A percentile compares a stretch with the other conserved stretches of the same genome.
Conservation (phyloP, 371 early-diverging fungal species). For the Rhizopus sp. region DNA sequence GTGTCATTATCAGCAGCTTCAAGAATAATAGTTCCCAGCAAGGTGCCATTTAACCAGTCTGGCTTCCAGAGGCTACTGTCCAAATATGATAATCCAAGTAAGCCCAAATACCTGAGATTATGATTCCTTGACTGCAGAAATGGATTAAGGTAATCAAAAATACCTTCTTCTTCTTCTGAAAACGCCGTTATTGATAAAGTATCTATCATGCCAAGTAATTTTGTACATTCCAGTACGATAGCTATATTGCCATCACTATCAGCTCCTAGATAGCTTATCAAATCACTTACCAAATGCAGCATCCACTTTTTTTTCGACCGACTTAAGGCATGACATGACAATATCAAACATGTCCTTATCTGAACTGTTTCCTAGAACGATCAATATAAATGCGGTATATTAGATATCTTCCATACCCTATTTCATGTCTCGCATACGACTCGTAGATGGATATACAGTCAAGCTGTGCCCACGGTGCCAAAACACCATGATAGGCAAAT, state of each 20-base stretch:
- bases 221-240: slow-evolving; percentile 45
- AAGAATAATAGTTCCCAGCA: slow-evolving; percentile 15
- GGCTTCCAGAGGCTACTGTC: slow-evolving; percentile 36
- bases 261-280: not conserved
- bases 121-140: slow-evolving; percentile 42
- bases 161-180: slow-evolving; percentile 12
- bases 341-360: slow-evolving; percentile 30
- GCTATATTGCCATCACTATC: slow-evolving; percentile 20
- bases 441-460: slow-evolving; percentile 37
- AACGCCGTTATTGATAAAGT: slow-evolving; percentile 1
- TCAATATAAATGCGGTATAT: not conserved
- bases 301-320: slow-evolving; percentile 46
- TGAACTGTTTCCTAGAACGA: slow-evolving; percentile 16
- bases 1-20: slow-evolving; percentile 27
- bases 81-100: slow-evolving; percentile 27
- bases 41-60: slow-evolving; percentile 30
- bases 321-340: slow-evolving; percentile 28
- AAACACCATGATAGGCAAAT: slow-evolving; percentile 53
- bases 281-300: slow-evolving; percentile 48
- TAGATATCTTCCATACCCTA: slow-evolving; percentile 31
- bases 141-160: slow-evolving; percentile 28
- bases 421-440: slow-evolving; percentile 23
- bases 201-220: slow-evolving; percentile 15
- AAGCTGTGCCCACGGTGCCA: slow-evolving; percentile 59
- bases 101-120: slow-evolving; percentile 50